Percentiles rank a stretch among this genome's conserved stretches.
These are phyloP conservation scores for Leccinum variicolor DNA, from an alignment of 768 basidiomycete genomes.

Conservation along the genomic window DNA sequence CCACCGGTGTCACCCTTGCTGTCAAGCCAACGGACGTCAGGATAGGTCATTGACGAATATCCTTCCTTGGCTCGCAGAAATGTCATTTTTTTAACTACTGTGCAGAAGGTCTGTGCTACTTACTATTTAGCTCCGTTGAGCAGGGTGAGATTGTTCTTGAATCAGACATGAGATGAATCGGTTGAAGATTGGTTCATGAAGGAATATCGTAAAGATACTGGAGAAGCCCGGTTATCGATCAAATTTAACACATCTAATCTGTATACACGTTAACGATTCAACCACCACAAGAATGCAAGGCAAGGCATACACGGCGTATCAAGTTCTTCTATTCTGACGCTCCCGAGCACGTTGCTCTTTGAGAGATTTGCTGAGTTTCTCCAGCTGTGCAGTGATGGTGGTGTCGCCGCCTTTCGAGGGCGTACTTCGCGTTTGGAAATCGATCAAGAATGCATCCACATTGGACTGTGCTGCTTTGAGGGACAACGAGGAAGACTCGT, in stretches of 20 bases:
- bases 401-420: constrained; percentile 50
- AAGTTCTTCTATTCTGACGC: constrained; percentile 8
- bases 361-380: constrained; percentile 52
- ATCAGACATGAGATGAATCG: no score
- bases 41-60: no score
- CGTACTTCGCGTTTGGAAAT: constrained; percentile 46
- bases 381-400: constrained; percentile 56
- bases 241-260: neutral
- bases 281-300: neutral
- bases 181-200: no score
- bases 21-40: no score
- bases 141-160: no score
- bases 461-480: constrained; percentile 38
- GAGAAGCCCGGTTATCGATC: neutral
- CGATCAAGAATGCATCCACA: constrained; percentile 45
- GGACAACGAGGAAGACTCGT: constrained; percentile 36
- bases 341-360: constrained; percentile 41
- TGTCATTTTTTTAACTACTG: no score
- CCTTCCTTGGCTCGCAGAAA: no score
- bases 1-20: no score
- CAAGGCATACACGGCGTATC: neutral
- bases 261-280: constrained; percentile 1
- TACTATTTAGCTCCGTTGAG: no score
- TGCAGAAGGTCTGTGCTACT: no score
- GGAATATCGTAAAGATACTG: no score